phyloP scores from a whole-genome alignment of 305 asterid genomes.

The Fraxinus floribunda region DNA sequence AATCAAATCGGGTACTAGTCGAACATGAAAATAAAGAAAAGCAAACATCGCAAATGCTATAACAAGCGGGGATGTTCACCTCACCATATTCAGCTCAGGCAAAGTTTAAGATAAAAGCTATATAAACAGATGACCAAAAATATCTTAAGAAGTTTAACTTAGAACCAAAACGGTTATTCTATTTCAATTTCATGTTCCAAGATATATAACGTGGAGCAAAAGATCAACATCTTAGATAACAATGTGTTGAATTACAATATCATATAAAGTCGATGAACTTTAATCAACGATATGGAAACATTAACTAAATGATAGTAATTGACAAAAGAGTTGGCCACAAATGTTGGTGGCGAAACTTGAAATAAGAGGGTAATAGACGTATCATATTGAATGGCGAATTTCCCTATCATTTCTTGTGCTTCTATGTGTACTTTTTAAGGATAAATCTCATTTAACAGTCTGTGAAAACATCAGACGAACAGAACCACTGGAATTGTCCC shows the following conservation, averaged over 20 bases:
- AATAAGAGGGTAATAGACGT: constrained; percentile 14
- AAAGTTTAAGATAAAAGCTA: neutral
- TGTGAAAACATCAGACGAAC: constrained; percentile 19
- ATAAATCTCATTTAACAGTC: constrained; percentile 13
- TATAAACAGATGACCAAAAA: neutral
- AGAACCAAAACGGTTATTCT: neutral
- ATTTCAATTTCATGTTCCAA: constrained; percentile 4
- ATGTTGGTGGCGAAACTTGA: constrained; percentile 16
- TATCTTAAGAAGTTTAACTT: neutral
- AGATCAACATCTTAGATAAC: neutral
- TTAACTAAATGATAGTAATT: constrained; percentile 5
- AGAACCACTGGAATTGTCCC: constrained; percentile 20
- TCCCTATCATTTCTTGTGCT: constrained; percentile 27
- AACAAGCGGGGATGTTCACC: neutral
- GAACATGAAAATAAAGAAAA: neutral
- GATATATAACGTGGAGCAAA: constrained; percentile 16
- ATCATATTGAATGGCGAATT: constrained; percentile 22
- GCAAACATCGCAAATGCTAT: neutral
- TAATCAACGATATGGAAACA: constrained; percentile 13
- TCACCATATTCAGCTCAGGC: neutral
- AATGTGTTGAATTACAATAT: constrained; percentile 4
- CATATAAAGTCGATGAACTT: constrained; percentile 12
- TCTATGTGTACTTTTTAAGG: constrained; percentile 21
- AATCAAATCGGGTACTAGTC: neutral
- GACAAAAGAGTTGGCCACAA: constrained; percentile 19